Conservation (phyloP, 1,139 yeast species). For the Sugiyamaella xylanicola region DNA sequence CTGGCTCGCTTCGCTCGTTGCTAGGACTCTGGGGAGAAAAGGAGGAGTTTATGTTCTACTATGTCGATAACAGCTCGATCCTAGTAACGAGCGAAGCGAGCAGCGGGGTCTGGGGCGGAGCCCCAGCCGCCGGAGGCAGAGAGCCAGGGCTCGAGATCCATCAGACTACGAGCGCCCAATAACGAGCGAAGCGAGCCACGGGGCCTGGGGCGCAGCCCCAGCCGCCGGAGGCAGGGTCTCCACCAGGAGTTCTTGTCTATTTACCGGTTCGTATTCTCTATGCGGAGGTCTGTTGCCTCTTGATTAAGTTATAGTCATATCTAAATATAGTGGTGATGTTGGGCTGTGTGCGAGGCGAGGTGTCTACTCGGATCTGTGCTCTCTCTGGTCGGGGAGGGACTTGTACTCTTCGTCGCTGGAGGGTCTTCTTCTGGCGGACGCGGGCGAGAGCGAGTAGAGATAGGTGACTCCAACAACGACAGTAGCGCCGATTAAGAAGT, state of each 20-base stretch:
- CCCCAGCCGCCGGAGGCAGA: no score
- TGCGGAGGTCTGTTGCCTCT: not conserved
- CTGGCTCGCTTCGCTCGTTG: not conserved
- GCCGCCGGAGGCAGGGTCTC: not conserved
- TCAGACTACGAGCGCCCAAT: no score
- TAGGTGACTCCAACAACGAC: conserved; percentile 46
- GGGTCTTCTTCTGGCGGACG: conserved; percentile 5
- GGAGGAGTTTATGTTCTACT: no score
- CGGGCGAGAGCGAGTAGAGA: conserved; percentile 34
- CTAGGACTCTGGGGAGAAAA: no score
- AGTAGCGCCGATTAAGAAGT: conserved; percentile 44
- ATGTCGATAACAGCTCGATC: no score
- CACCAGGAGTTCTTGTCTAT: not conserved
- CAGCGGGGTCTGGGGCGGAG: not conserved
- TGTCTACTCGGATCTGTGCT: not conserved
- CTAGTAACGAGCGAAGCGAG: not conserved
- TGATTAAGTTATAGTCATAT: not conserved
- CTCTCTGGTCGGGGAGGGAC: conserved; percentile 10
- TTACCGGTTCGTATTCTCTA: not conserved
- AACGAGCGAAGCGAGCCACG: not conserved
- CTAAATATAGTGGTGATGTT: not conserved
- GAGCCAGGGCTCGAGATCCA: no score
- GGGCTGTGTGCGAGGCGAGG: not conserved
- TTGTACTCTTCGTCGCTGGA: conserved; percentile 16
- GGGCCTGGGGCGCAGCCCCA: conserved; percentile 1